These are phyloP conservation scores for Eutrema japonicum DNA, from an alignment of 345 rosid species.

Conservation along the genomic window DNA sequence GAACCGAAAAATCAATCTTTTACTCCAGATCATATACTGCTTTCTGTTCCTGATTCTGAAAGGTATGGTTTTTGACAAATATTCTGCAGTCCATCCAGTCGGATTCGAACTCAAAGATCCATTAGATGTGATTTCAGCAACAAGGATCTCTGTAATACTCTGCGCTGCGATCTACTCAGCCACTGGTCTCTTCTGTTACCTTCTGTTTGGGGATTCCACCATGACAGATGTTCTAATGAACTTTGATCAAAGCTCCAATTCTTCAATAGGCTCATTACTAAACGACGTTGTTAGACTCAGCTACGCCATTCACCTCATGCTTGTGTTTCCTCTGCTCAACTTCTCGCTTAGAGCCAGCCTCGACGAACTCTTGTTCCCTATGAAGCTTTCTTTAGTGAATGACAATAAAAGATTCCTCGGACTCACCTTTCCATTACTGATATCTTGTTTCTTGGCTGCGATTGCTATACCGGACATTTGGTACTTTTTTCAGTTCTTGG, in stretches of 20 bases:
- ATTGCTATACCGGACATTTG: constrained; percentile 78
- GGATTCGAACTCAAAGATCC: constrained; percentile 70
- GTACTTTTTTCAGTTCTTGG: constrained; percentile 83
- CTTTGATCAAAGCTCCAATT: constrained; percentile 62
- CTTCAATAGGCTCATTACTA: constrained; percentile 54
- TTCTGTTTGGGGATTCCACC: constrained; percentile 76
- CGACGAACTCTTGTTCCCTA: constrained; percentile 69
- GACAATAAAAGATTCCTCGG: constrained; percentile 62
- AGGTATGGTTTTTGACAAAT: background rate
- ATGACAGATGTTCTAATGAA: constrained; percentile 81
- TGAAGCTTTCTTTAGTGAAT: constrained; percentile 44
- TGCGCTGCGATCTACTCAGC: constrained; percentile 68
- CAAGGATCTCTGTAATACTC: constrained; percentile 59
- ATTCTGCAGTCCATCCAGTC: constrained; percentile 76
- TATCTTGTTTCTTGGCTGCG: constrained; percentile 57
- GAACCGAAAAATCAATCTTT: background rate
- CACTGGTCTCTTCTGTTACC: constrained; percentile 73
- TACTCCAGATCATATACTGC: background rate
- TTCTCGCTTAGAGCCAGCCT: constrained; percentile 75
- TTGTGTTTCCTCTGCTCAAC: constrained; percentile 83
- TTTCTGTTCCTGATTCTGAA: constrained; percentile 22
- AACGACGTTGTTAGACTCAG: constrained; percentile 69
- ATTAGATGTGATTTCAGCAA: constrained; percentile 62
- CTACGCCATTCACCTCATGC: constrained; percentile 80
- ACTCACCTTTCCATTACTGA: constrained; percentile 54